These are phyloP conservation scores for Heterobasidion parviporum DNA, from an alignment of 1,284 basidiomycete genomes.

Conservation along the genomic window DNA sequence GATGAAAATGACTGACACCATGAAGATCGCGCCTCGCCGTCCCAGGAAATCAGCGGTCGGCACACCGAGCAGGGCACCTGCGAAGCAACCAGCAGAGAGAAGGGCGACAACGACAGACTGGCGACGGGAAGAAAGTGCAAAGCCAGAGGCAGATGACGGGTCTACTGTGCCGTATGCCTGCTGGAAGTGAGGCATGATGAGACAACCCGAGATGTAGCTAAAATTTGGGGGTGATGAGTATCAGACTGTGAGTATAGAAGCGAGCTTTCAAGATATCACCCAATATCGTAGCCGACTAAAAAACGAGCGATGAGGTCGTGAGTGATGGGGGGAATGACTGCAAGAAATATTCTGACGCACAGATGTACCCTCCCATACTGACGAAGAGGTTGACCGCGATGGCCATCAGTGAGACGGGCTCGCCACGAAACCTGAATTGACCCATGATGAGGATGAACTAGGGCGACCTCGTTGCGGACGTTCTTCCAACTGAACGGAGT, in stretches of 20 bases:
- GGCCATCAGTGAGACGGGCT: background rate
- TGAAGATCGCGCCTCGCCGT: background rate
- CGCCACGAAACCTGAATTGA: background rate
- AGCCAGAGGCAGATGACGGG: background rate
- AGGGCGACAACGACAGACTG: background rate
- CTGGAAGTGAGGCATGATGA: background rate
- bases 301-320: background rate
- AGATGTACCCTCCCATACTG: background rate
- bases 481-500: background rate
- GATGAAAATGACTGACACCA: background rate
- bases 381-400: background rate
- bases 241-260: background rate
- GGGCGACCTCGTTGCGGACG: no score
- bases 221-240: background rate
- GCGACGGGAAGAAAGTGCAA: background rate
- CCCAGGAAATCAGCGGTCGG: background rate
- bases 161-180: background rate
- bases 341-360: background rate
- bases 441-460: background rate
- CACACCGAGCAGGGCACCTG: background rate
- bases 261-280: background rate
- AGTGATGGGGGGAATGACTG: background rate
- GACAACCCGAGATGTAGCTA: background rate
- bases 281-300: background rate
- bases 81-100: background rate